phyloP scores from a whole-genome alignment of 2,329 filamentous ascomycete genomes.

The Alternaria arborescens region DNA sequence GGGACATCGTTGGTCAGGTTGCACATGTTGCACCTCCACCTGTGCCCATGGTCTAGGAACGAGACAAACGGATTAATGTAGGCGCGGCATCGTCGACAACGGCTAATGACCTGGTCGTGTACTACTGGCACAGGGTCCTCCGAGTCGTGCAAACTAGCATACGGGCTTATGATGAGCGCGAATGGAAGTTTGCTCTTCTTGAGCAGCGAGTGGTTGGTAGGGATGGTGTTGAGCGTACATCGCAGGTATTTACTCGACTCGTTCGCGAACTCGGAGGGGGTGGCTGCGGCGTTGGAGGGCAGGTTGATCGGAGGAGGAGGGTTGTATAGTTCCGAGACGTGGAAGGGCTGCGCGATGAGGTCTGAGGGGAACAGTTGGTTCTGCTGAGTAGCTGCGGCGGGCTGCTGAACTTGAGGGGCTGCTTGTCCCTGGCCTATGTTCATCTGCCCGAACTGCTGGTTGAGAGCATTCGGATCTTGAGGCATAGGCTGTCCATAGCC shows the following conservation, averaged over 20 bases:
- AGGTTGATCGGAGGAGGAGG: constrained; percentile 91
- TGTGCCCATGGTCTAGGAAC: constrained; percentile 94
- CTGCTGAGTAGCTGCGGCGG: constrained; percentile 44
- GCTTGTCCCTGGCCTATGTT: constrained; percentile 62
- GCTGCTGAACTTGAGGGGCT: constrained; percentile 41
- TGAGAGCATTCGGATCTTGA: constrained; percentile 70
- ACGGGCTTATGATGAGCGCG: constrained; percentile 94
- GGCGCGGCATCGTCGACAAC: constrained; percentile 92
- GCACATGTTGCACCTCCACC: constrained; percentile 99
- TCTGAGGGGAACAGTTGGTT: constrained; percentile 95
- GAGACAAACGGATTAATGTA: constrained; percentile 95
- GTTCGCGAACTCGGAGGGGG: constrained; percentile 88
- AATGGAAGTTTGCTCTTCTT: constrained; percentile 97
- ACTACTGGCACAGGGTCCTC: constrained; percentile 92
- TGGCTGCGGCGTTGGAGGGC: constrained; percentile 92
- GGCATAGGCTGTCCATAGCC: constrained; percentile 56
- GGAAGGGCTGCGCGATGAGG: constrained; percentile 90
- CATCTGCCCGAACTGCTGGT: constrained; percentile 83
- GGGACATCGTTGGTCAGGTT: constrained; percentile 98
- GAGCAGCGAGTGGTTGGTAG: constrained; percentile 87
- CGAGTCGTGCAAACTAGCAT: constrained; percentile 88
- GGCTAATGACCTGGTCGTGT: constrained; percentile 95
- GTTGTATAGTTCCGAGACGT: constrained; percentile 89
- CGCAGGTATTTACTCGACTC: constrained; percentile 93
- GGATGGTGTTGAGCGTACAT: constrained; percentile 92